Evolutionary conservation across 768 basidiomycete genomes (phyloP), one percentile per base, ranked within the genome.

Genomic region (Wakefieldia striispora): DNA sequence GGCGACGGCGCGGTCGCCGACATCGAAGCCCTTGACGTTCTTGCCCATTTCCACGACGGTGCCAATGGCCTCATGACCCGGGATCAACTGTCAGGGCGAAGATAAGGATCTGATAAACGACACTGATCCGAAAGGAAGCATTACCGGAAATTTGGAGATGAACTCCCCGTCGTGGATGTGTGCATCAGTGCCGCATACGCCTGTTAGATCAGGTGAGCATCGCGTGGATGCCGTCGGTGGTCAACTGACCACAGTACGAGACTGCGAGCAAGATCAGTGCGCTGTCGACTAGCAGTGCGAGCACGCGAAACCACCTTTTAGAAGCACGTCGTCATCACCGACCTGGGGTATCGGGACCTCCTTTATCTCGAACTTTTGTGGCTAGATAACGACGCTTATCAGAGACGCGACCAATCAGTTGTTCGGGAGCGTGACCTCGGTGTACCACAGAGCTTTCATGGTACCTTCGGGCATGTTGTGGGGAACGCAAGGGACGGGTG

Each of bases 1-100:
- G 21, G 88, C 88, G 34, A 90, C 92, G 60, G 85, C 84, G 44
- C 91, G 83, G 61, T 94, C 92, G 24, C 92, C 92, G 13, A 81
- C 65, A 2, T 74, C 69, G 59, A 95, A 91, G 5, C 79, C 88
- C 54, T 80, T 80, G 40, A 94, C 91, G 51, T 89, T 80, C 72
- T 84, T 86, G 20, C 92, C 91, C 58, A 88, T 73, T 54, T 84
- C 81, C 23, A 86, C 81, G 45, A 92, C 72, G 9, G 70, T 71
- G 5, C 92, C 92, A 31, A 95, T 82, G 35, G 79, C 79, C 69
- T 87, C 86, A 55, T 88, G 85, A 2, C 86, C 83, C 11, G 88
- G 85, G 49, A 88, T 84, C 36, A 90, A 74, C 78, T 84, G 56
- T 34, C n/a, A 40, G 8, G 13, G 31, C 21, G 26, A 37, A 40